Base-by-base conservation (phyloP, 768 basidiomycete genomes). In the Tricholoma terreum region DNA sequence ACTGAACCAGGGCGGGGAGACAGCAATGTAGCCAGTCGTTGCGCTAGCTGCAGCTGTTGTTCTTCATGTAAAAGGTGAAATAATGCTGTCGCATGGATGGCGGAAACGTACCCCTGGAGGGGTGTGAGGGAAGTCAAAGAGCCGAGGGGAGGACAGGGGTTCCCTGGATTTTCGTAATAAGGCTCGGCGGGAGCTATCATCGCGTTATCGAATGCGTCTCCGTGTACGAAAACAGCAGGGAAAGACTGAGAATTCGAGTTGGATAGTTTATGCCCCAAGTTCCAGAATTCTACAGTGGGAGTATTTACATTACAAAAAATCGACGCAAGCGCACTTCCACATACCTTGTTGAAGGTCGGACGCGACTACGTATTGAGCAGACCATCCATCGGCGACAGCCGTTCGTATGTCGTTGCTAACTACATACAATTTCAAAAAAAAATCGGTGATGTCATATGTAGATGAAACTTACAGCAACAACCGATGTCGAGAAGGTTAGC, bases 241-340 rank as follows among this genome's bases (percentile, higher is more conserved):
- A 81, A 83, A 0, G 76, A 70, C 48, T 75, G 67, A 0, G 75
- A 73, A 0, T 70, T 78, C 12, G 77, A 73, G 42, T 64, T 72
- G 67, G 82, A 86, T 14, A 86, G 69, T 38, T 76, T 67, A 56
- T 85, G 82, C 1, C 84, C 84, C 1, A 81, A 68, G 6, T 80
- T 73, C 83, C 83, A 84, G 58, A 81, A 79, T 33, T 74, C 83
- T 84, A 56, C n/a, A n/a, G n/a, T n/a, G n/a, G n/a, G n/a, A n/a
- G n/a, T n/a, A n/a, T n/a, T n/a, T n/a, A n/a, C n/a, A n/a, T n/a
- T n/a, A n/a, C n/a, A n/a, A n/a, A n/a, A n/a, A n/a, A n/a, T n/a
- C n/a, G n/a, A n/a, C n/a, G n/a, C n/a, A n/a, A n/a, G n/a, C n/a
- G n/a, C n/a, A n/a, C n/a, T n/a, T n/a, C n/a, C n/a, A n/a, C n/a